phyloP scores from a whole-genome alignment of 2,329 filamentous ascomycete species.

The Diaporthe ampelina region DNA sequence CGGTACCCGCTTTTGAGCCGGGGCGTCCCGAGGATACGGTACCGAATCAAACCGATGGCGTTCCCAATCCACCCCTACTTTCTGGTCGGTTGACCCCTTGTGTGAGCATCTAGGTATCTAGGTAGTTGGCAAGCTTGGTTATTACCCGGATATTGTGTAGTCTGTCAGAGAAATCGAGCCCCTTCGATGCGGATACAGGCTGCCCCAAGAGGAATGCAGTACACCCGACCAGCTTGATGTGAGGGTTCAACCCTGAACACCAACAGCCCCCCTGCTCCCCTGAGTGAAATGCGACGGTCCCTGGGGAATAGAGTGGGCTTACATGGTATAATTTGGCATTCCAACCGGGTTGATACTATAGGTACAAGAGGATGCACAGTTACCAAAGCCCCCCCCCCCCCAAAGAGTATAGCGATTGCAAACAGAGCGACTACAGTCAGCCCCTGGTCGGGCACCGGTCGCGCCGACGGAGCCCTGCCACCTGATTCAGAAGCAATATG shows the following conservation, averaged over 20 bases:
- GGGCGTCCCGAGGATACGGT: conserved; percentile 22
- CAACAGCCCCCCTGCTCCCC: too few relatives aligned
- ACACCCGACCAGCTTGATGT: too few relatives aligned
- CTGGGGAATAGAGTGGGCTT: not conserved
- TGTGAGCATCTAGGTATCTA: not conserved
- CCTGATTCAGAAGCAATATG: conserved; percentile 21
- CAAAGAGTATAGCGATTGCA: too few relatives aligned
- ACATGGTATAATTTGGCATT: not conserved
- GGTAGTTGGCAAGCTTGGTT: not conserved
- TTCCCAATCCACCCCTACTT: not conserved
- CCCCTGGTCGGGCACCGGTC: conserved; percentile 16
- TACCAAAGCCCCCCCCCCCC: too few relatives aligned
- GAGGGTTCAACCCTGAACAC: conserved; percentile 29
- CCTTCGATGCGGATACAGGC: not conserved
- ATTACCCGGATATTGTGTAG: too few relatives aligned
- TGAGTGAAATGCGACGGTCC: not conserved
- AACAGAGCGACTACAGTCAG: not conserved
- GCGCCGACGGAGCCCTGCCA: not conserved
- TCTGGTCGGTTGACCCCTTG: not conserved
- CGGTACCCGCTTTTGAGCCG: conserved; percentile 36
- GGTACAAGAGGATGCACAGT: not conserved
- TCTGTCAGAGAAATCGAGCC: too few relatives aligned
- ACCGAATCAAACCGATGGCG: conserved; percentile 30
- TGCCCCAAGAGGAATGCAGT: not conserved
- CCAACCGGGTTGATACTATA: not conserved